Evolutionary conservation across 2,329 filamentous ascomycete genomes (phyloP).

Genomic region (Tothia fuscella): DNA sequence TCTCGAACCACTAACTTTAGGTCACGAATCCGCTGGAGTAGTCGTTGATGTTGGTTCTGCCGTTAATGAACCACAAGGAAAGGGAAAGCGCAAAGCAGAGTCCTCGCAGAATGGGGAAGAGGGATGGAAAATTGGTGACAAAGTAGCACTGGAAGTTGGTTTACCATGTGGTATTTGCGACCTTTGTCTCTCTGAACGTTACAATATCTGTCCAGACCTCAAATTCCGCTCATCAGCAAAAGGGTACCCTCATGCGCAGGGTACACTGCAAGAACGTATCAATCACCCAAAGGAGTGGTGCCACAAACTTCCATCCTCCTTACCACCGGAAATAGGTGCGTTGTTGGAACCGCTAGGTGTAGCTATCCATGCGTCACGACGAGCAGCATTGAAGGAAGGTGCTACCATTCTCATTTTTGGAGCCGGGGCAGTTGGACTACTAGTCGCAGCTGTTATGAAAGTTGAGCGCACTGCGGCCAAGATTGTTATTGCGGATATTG

Average conservation of each 20-base stretch:
- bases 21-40: conserved; percentile 67
- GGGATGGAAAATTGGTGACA: conserved; percentile 61
- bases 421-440: conserved; percentile 47
- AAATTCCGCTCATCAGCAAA: conserved; percentile 48
- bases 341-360: conserved; percentile 50
- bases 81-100: too few species aligned
- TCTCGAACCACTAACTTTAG: conserved; percentile 68
- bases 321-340: conserved; percentile 45
- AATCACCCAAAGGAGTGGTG: conserved; percentile 51
- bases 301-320: conserved; percentile 41
- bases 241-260: conserved; percentile 49
- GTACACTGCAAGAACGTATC: conserved; percentile 50
- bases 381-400: conserved; percentile 33
- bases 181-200: conserved; percentile 43
- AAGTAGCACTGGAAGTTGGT: conserved; percentile 86
- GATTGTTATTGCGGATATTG: conserved; percentile 52
- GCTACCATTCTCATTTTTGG: conserved; percentile 37
- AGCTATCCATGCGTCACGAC: conserved; percentile 45
- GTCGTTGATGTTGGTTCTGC: conserved; percentile 57
- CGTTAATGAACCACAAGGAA: too few species aligned
- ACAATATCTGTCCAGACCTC: conserved; percentile 51
- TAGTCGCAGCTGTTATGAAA: conserved; percentile 45
- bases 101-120: too few species aligned
- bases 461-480: conserved; percentile 36
- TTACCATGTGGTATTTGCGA: conserved; percentile 60